Conservation (phyloP, 257 asterid species). For the Solanum pennellii region DNA sequence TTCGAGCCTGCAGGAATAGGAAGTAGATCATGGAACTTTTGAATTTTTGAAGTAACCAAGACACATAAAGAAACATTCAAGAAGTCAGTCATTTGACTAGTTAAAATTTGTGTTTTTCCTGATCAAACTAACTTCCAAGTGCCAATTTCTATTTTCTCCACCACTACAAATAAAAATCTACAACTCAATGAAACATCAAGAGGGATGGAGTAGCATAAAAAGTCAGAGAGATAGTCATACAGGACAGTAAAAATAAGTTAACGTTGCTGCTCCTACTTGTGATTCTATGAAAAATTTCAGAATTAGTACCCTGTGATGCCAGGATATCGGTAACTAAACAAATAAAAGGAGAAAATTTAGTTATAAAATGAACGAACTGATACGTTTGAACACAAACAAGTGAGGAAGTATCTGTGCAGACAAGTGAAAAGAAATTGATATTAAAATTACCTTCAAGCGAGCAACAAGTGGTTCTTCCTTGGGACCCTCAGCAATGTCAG, state of each 20-base stretch:
- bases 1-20: slow-evolving; percentile 57
- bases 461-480: slow-evolving; percentile 87
- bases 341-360: background rate
- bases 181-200: background rate
- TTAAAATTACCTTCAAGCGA: slow-evolving; percentile 65
- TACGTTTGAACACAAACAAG: background rate
- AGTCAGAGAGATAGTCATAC: background rate
- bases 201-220: background rate
- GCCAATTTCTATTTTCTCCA: background rate
- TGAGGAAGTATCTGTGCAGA: background rate
- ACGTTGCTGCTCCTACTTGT: background rate
- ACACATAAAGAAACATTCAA: background rate
- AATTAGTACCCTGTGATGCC: background rate
- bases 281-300: background rate
- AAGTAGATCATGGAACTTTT: background rate
- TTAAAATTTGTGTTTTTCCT: background rate
- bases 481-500: slow-evolving; percentile 27
- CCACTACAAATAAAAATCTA: background rate
- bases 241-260: background rate
- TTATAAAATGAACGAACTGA: background rate
- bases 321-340: background rate
- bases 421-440: background rate
- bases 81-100: background rate
- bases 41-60: background rate
- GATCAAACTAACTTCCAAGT: background rate